These are phyloP conservation scores for Coemansia sp. DNA, from an alignment of 192 early-diverging fungal species.

Conservation along the genomic window DNA sequence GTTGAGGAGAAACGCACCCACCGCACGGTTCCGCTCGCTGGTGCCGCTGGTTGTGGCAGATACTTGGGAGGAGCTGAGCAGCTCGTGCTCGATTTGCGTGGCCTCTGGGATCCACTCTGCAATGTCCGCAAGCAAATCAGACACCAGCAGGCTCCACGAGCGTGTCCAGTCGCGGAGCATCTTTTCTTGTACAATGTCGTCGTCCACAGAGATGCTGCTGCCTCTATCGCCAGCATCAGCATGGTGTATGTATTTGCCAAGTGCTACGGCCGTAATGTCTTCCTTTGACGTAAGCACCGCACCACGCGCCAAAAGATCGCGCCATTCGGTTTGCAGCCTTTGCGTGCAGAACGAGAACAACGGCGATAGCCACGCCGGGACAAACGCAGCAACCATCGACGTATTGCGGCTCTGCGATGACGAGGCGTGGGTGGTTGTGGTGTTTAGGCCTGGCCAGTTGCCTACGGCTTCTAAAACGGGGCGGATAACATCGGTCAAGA, in stretches of 20 bases:
- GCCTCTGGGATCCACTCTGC: conserved; percentile 26
- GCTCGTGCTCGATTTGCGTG: conserved; percentile 37
- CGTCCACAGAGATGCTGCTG: conserved; percentile 7
- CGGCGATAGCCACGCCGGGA: conserved; percentile 27
- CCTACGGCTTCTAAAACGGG: conserved; percentile 24
- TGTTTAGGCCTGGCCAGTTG: conserved; percentile 38
- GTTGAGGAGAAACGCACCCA: conserved; percentile 13
- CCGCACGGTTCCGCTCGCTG: not conserved
- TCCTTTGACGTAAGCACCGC: conserved; percentile 1
- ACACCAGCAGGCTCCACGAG: conserved; percentile 31
- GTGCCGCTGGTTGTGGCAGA: not conserved
- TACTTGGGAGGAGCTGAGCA: conserved; percentile 17
- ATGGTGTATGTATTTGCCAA: not conserved
- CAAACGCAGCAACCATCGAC: conserved; percentile 15
- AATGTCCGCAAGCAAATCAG: conserved; percentile 16
- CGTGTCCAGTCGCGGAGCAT: conserved; percentile 45
- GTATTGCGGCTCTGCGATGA: not conserved
- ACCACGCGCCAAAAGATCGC: conserved; percentile 2
- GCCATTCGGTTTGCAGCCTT: conserved; percentile 29
- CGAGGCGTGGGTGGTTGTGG: not conserved
- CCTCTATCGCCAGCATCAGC: not conserved
- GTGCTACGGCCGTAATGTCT: conserved; percentile 4
- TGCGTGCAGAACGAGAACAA: conserved; percentile 28
- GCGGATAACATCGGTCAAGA: conserved; percentile 26
- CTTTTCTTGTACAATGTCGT: conserved; percentile 38